Evolutionary conservation across 495 filamentous ascomycete genomes (phyloP).

Genomic region (Echria macrotheca): DNA sequence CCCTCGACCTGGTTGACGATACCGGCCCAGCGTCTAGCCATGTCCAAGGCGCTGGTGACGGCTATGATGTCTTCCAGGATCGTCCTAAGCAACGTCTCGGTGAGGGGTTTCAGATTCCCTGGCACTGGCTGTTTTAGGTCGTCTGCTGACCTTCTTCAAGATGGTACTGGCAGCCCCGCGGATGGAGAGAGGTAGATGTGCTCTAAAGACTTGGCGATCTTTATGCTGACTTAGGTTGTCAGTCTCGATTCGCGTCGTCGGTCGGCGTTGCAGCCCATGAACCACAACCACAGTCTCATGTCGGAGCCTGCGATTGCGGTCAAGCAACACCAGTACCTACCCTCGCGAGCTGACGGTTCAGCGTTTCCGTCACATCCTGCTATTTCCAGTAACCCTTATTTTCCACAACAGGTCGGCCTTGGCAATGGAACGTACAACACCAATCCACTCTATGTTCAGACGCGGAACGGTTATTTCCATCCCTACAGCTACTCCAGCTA

Average conservation of each 20-base stretch:
- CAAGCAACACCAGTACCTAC: no score
- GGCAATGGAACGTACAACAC: constrained; percentile 24
- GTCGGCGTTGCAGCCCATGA: constrained; percentile 20
- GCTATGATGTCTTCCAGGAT: constrained; percentile 32
- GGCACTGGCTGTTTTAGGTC: no score
- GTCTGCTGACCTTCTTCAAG: constrained; percentile 12
- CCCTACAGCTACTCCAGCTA: constrained; percentile 28
- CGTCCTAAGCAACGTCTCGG: constrained; percentile 24
- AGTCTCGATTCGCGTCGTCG: constrained; percentile 24
- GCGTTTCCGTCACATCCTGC: constrained; percentile 19
- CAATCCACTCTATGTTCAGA: constrained; percentile 41
- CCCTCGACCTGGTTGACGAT: constrained; percentile 9
- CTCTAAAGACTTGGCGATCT: background rate
- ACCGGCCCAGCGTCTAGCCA: constrained; percentile 5
- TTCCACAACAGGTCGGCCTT: constrained; percentile 28
- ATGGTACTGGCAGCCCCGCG: constrained; percentile 24
- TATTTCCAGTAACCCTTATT: constrained; percentile 24
- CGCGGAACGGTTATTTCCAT: constrained; percentile 26
- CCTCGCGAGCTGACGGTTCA: no score
- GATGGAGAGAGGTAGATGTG: no score
- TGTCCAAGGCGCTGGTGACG: constrained; percentile 15
- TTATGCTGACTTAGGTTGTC: constrained; percentile 5
- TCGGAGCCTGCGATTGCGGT: no score
- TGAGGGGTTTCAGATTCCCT: constrained; percentile 7
- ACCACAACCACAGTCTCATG: constrained; percentile 15